Evolutionary conservation across 148 eudicot species (phyloP).

Genomic region (Silene uniflora): DNA sequence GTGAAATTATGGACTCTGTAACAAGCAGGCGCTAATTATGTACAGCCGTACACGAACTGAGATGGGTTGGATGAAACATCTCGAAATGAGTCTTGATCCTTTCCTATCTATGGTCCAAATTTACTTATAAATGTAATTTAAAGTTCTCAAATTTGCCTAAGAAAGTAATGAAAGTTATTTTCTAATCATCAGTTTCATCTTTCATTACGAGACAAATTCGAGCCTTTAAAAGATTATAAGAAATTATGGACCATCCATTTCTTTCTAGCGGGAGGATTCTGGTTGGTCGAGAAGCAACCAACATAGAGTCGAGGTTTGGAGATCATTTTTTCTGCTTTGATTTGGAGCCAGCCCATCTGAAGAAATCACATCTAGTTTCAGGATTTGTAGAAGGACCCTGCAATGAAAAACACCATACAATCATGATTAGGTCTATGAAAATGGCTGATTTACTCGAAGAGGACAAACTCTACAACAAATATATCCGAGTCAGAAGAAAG

Average conservation of each 20-base stretch:
- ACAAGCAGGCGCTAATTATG: not conserved
- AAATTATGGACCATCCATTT: too few species aligned
- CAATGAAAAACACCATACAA: not conserved
- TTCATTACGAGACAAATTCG: too few species aligned
- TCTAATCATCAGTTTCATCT: not conserved
- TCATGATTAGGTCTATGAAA: not conserved
- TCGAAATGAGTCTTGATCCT: too few species aligned
- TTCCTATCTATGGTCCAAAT: too few species aligned
- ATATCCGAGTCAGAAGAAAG: not conserved
- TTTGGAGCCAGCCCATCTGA: constrained; percentile 80
- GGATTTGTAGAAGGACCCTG: constrained; percentile 98
- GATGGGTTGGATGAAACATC: not conserved
- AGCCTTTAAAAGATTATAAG: too few species aligned
- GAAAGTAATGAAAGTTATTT: not conserved
- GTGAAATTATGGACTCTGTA: not conserved
- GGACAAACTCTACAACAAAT: not conserved
- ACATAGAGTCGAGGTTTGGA: not conserved
- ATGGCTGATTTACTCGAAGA: not conserved
- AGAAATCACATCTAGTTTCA: constrained; percentile 89
- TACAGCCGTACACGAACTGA: not conserved
- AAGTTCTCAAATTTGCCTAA: not conserved
- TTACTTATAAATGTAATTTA: too few species aligned
- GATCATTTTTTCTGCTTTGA: constrained; percentile 36
- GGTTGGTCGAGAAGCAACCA: not conserved
- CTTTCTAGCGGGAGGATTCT: too few species aligned